Base-by-base conservation (phyloP, 805 yeast species). In the Cyberlindnera euphorbiae region DNA sequence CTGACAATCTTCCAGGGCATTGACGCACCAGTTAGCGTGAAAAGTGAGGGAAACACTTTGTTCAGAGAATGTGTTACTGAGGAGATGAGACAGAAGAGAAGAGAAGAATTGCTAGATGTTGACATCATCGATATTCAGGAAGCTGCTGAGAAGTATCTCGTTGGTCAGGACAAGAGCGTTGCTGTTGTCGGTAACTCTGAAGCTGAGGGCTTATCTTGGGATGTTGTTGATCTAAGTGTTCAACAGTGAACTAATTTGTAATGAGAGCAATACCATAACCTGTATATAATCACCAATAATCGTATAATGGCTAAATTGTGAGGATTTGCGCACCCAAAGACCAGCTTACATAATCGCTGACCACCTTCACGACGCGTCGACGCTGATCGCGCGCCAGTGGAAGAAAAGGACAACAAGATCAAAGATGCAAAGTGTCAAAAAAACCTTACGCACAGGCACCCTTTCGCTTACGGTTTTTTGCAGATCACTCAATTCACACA, bases 1-100 rank as follows among this genome's bases (percentile, higher is more conserved):
- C 64, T 93, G 49, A 77, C 95, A 9, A 76, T 93, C 24, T 93
- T 93, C 75, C 98, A 93, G 62, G 75, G 81, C 39, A 64, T 93
- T 12, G 98, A 93, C 63, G 84, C 96, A 1, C 98, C 98, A 10
- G 69, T 75, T 28, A 81, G 89, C 53, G 80, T 87, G 12, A 73
- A 83, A 32, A 70, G 75, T 24, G 96, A 93, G 59, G 96, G 96
- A 10, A 65, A 75, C 47, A 59, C 72, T 12, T 59, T 66, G 11
- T 85, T 89, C 61, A 64, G 73, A 35, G 75, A 78, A 39, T 88
- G 83, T 1, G 70, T 90, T 25, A 76, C 82, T 23, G 86, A 83
- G 48, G 87, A 80, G 23, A 71, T 83, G 79, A 75, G 80, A 54
- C 96, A 90, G 58, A 64, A 62, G 30, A 74, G 97, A 56, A 79